Evolutionary conservation across 2,329 filamentous ascomycete genomes (phyloP).

Genomic region (Aureobasidium sp.): DNA sequence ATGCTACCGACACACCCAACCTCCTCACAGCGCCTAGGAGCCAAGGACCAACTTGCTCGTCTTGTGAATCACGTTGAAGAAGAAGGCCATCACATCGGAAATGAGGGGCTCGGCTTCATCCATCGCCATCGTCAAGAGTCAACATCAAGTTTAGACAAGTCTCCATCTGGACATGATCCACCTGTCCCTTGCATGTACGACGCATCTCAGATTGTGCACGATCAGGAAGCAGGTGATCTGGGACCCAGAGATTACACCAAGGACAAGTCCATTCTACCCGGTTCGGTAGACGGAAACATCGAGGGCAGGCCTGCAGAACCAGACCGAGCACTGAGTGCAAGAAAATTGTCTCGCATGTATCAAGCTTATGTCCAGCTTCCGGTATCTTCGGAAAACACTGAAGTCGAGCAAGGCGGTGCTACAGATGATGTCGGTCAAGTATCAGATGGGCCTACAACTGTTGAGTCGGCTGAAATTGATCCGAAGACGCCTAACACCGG

Average conservation of each 20-base stretch:
- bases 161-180: neutral
- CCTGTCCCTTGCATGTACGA: neutral
- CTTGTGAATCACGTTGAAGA: neutral
- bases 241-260: neutral
- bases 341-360: constrained; percentile 14
- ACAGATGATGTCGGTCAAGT: neutral
- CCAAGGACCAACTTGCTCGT: neutral
- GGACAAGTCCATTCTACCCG: neutral
- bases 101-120: neutral
- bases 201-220: neutral
- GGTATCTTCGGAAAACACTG: constrained; percentile 1
- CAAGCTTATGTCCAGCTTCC: constrained; percentile 13
- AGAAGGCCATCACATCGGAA: neutral
- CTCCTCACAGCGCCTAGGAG: neutral
- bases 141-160: neutral
- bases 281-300: neutral
- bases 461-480: neutral
- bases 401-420: neutral
- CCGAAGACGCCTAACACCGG: neutral
- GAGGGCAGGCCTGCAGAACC: neutral
- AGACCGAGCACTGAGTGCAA: neutral
- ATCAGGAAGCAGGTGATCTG: neutral
- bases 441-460: neutral
- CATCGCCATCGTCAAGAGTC: neutral
- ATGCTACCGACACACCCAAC: constrained; percentile 21